Percentiles rank a stretch among this genome's conserved stretches.
Evolutionary conservation across 768 basidiomycete species (phyloP).

Genomic region (Lanmaoa rubissima): DNA sequence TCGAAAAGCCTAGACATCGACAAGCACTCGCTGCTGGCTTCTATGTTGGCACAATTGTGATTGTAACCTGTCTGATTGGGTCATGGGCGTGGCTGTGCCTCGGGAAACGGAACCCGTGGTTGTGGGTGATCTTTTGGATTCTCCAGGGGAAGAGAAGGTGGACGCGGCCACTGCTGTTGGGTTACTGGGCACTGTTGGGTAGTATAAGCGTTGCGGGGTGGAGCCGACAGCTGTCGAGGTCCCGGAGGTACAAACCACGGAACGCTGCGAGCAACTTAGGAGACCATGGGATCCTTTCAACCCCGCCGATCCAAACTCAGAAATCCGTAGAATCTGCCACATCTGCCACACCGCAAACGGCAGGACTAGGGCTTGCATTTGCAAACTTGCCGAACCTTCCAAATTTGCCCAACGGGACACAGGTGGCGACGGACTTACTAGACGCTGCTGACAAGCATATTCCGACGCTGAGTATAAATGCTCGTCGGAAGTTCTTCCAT

Average conservation of each 20-base stretch:
- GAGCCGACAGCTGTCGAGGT: conserved; percentile 85
- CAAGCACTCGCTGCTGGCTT: conserved; percentile 83
- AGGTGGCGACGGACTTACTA: conserved; percentile 58
- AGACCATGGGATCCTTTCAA: conserved; percentile 35
- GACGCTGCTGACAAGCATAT: conserved; percentile 90
- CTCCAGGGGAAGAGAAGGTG: conserved; percentile 73
- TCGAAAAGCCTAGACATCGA: conserved; percentile 79
- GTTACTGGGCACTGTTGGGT: conserved; percentile 83
- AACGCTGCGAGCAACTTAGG: conserved; percentile 33
- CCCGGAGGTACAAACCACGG: conserved; percentile 62
- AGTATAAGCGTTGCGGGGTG: conserved; percentile 90
- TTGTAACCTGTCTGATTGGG: conserved; percentile 82
- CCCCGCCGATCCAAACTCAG: conserved; percentile 24
- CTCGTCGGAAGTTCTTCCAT: conserved; percentile 95
- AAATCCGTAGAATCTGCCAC: conserved; percentile 17
- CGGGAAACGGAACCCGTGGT: conserved; percentile 78
- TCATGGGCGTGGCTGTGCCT: conserved; percentile 92
- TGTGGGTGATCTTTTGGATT: conserved; percentile 79
- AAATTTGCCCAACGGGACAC: conserved; percentile 54
- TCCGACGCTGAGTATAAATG: conserved; percentile 87
- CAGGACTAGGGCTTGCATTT: conserved; percentile 35
- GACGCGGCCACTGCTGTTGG: conserved; percentile 74
- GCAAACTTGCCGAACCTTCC: conserved; percentile 52
- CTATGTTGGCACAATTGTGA: conserved; percentile 70
- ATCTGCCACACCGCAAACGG: conserved; percentile 14